These are phyloP conservation scores for Cryptococcus depauperatus DNA, from an alignment of 1,284 basidiomycete species.

Conservation along the genomic window DNA sequence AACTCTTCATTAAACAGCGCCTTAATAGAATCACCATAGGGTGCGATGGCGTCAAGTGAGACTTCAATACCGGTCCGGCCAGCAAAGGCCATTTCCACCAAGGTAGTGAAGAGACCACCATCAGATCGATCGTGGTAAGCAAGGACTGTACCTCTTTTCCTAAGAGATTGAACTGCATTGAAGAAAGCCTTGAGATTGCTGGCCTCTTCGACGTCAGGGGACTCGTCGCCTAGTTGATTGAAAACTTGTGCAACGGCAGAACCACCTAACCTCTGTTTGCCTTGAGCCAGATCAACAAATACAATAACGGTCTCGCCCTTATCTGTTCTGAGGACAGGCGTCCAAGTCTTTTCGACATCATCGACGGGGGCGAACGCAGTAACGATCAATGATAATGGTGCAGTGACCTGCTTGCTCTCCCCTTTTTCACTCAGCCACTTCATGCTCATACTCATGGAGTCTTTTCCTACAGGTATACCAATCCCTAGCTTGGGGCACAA, in stretches of 20 bases:
- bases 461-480: conserved; percentile 95
- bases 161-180: conserved; percentile 61
- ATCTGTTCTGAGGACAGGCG: conserved; percentile 72
- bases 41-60: conserved; percentile 47
- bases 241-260: conserved; percentile 93
- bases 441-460: conserved; percentile 99
- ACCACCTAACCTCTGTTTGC: conserved; percentile 82
- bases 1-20: conserved; percentile 94
- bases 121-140: conserved; percentile 99
- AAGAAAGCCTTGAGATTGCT: conserved; percentile 73
- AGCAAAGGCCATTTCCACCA: conserved; percentile 95
- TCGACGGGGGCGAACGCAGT: conserved; percentile 89
- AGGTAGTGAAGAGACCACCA: conserved; percentile 83
- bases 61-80: conserved; percentile 65
- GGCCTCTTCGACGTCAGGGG: conserved; percentile 82
- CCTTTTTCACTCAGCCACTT: conserved; percentile 63
- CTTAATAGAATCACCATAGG: conserved; percentile 54
- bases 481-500: conserved; percentile 90
- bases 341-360: conserved; percentile 79
- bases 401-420: conserved; percentile 70
- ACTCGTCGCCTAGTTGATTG: conserved; percentile 78
- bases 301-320: conserved; percentile 61
- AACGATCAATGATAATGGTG: conserved; percentile 85
- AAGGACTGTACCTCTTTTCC: conserved; percentile 59
- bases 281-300: conserved; percentile 80